Evolutionary conservation across 176 grass and related monocot species (phyloP), one percentile per base, ranked within the genome.

Genomic region (Bonia amplexicaulis): DNA sequence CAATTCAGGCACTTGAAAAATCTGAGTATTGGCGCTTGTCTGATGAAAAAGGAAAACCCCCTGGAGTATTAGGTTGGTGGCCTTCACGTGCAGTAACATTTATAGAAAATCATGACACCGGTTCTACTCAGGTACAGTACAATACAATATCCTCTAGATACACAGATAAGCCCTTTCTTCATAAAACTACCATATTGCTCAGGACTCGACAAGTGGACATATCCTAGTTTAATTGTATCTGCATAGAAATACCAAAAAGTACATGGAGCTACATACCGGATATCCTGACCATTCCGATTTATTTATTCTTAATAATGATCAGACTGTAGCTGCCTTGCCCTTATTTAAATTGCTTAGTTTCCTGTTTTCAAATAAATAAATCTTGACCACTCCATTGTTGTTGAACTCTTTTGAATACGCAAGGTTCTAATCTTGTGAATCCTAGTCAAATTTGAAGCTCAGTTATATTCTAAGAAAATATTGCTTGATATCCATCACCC

Each of bases 71-170:
- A 51, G 96, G 96, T 70, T 99, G 96, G 96, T 99, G 93, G 96
- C 90, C 93, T 81, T 99, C 96, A n/a, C 90, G 93, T 81, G 93
- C 96, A 47, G 91, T 99, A 80, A 96, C 96, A 78, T 99, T 99
- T 85, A 89, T 96, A 81, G 96, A 99, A 84, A 99, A 99, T 89
- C 96, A 99, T 20, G 96, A 99, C 73, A 99, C 96, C 17, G 96
- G 96, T 48, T 99, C 96, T 61, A 99, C 96, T 80, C 96, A 99
- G 93, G 96, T 99, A 90, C 66, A 44, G 96, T 96, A 90, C 66
- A 44, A 9, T 47, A 12, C 19, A 79, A n/a, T 46, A 79, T 73
- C 57, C 45, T 77, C 40, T 69, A 46, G 14, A 35, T 76, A 41
- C 29, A 62, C 16, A 12, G 53, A 35, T 19, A 70, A 33, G 66